Base-by-base conservation (phyloP, 495 filamentous ascomycete species). In the Talaromyces nanjingensis region DNA sequence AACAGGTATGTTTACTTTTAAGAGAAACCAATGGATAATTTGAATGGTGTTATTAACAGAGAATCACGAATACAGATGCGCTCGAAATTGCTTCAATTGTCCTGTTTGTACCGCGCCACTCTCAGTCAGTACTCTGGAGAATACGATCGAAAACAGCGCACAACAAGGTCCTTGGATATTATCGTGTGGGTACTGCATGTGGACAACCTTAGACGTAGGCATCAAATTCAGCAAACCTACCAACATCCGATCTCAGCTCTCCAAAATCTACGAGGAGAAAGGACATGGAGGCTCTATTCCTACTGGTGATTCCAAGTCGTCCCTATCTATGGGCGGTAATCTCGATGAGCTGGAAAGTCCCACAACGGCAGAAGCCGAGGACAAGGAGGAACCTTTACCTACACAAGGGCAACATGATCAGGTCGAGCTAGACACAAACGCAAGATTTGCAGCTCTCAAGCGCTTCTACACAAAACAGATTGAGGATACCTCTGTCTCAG, bases 51-150 rank as follows among this genome's bases (percentile, higher is more conserved):
- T 3, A 56, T 7, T 56, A 8, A 25, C 12, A 56, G n/a, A 9
- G 53, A 29, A 42, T 42, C 31, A 49, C 54, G 39, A 24, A 5
- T 47, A 47, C 66, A 98, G 94, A 71, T 98, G 94, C 70, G 91
- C 91, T 18, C 84, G 94, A 65, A 96, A 91, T 70, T 98, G 94
- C 74, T 97, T 93, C 79, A 89, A 93, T 71, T 98, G 94, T 68
- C 96, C 94, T 1, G 76, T 89, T 63, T 98, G 94, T 73, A 87
- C 88, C n/a, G 84, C 91, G 2, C 89, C 90, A 22, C 81, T 97
- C 9, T 79, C 86, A 22, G 87, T 96, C 49, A 89, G 82, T 61
- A 83, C 85, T 22, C 73, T 91, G 64, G 87, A 89, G 55, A 76
- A 72, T 68, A 71, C 74, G 12, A 68, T 70, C n/a, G 75, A 71